Conservation (phyloP, 129 eudicot genomes). For the Arctium minus region DNA sequence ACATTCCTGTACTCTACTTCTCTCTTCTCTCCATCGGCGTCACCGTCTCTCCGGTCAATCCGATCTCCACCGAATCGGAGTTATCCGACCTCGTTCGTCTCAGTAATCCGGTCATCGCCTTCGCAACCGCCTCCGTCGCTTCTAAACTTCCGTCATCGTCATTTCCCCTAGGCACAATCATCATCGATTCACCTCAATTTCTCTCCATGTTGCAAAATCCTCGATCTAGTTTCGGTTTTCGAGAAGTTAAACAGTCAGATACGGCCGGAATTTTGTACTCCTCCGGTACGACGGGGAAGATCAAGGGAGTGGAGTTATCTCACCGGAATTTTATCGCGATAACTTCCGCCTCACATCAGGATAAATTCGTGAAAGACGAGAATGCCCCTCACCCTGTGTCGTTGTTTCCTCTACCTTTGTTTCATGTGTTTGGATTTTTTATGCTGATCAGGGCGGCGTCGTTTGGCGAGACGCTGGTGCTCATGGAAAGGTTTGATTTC, state of each 20-base stretch:
- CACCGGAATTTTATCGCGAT: constrained; percentile 77
- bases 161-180: constrained; percentile 23
- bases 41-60: constrained; percentile 74
- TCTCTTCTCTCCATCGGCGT: constrained; percentile 70
- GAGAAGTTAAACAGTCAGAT: constrained; percentile 42
- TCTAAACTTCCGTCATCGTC: constrained; percentile 38
- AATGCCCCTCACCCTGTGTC: constrained; percentile 34
- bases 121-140: constrained; percentile 41
- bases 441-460: constrained; percentile 64
- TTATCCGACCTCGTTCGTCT: constrained; percentile 54
- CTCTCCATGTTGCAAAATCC: constrained; percentile 31
- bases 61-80: constrained; percentile 66
- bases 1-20: constrained; percentile 70
- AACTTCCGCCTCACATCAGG: constrained; percentile 21
- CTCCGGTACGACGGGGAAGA: constrained; percentile 86
- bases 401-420: constrained; percentile 68
- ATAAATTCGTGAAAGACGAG: constrained; percentile 1
- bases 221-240: not conserved
- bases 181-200: constrained; percentile 62
- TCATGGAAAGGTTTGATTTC: constrained; percentile 78
- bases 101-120: constrained; percentile 50
- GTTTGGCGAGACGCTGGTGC: constrained; percentile 60
- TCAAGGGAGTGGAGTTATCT: constrained; percentile 78
- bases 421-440: constrained; percentile 87
- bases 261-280: constrained; percentile 78